Conservation (phyloP, 257 asterid genomes). For the Capsicum baccatum region DNA sequence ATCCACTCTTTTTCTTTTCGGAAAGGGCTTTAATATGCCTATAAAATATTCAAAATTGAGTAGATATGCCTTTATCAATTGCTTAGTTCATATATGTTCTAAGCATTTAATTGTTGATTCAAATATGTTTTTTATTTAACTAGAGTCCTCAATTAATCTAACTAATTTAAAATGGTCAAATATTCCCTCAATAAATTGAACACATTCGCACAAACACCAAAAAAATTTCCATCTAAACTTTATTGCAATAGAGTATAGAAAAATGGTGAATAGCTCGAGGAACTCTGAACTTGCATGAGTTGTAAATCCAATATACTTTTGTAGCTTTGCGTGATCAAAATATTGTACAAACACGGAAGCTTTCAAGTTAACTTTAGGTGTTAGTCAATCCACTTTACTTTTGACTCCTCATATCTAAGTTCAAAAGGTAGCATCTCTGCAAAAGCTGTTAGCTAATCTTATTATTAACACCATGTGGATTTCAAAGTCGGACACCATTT, state of each 20-base stretch:
- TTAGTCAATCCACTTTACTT: constrained; percentile 12
- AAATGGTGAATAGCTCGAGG: constrained; percentile 19
- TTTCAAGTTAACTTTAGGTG: neutral
- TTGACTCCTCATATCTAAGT: neutral
- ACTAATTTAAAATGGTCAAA: neutral
- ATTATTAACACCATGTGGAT: neutral
- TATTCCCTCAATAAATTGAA: neutral
- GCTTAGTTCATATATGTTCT: neutral
- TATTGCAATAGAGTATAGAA: neutral
- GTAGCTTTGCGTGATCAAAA: neutral
- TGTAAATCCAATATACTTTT: neutral
- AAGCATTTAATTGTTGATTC: neutral
- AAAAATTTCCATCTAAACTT: neutral
- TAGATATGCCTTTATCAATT: neutral
- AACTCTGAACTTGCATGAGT: neutral
- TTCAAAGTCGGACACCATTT: neutral
- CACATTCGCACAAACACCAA: neutral
- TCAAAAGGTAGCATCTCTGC: constrained; percentile 6
- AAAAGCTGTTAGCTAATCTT: neutral
- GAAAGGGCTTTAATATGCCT: no score
- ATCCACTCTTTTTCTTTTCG: no score
- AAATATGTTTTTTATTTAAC: neutral
- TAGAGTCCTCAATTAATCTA: neutral
- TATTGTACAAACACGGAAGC: neutral
- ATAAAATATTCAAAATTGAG: neutral